These are phyloP conservation scores for Pterocarpus santalinus DNA, from an alignment of 306 rosid species.

Conservation along the genomic window DNA sequence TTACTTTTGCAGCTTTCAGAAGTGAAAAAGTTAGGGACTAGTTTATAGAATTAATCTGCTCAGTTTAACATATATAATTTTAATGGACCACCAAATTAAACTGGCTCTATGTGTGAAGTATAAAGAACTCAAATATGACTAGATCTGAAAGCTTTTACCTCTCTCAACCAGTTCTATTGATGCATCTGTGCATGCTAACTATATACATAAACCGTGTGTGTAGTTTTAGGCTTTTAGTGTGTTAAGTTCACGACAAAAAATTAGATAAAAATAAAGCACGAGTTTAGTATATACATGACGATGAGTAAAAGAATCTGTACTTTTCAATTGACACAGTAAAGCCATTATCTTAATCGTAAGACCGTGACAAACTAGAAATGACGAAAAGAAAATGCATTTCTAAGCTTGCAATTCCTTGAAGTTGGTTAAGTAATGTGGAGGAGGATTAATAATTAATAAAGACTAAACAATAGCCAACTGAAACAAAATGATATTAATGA, in stretches of 20 bases:
- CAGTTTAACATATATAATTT: not conserved
- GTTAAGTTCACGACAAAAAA: not conserved
- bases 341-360: not conserved
- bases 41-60: not conserved
- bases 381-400: not conserved
- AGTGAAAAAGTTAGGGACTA: not conserved
- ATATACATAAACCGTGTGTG: not conserved
- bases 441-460: not conserved
- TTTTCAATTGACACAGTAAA: conserved; percentile 1
- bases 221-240: not conserved
- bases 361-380: not conserved
- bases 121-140: not conserved
- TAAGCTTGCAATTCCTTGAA: conserved; percentile 10
- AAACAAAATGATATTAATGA: not conserved
- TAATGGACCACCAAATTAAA: not conserved
- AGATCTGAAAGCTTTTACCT: not conserved
- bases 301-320: conserved; percentile 29
- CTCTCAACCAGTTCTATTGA: not conserved
- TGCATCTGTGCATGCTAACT: not conserved
- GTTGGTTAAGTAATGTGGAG: conserved; percentile 2
- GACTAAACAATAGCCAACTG: not conserved
- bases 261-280: not conserved
- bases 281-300: not conserved
- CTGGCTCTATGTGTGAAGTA: not conserved
- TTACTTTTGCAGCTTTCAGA: not conserved